phyloP scores from a whole-genome alignment of 352 stramenopile genomes.

The Pythium dissimile region DNA sequence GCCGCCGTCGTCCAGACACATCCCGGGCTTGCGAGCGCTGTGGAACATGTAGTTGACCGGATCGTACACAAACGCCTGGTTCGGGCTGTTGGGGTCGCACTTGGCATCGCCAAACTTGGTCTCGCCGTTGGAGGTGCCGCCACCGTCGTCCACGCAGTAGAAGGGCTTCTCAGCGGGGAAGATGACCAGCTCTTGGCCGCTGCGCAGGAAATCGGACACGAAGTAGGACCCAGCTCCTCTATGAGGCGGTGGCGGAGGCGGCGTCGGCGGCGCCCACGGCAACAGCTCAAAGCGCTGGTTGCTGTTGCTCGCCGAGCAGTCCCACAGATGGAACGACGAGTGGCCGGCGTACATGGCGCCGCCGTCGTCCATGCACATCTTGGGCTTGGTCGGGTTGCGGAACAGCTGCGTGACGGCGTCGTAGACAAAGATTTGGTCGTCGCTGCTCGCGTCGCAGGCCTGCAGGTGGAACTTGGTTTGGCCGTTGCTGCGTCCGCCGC shows the following conservation, averaged over 20 bases:
- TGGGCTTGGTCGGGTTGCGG: conserved; percentile 22
- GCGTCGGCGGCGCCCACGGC: background rate
- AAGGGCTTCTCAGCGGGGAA: background rate
- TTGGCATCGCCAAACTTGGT: conserved; percentile 14
- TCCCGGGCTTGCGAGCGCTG: conserved; percentile 24
- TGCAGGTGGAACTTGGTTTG: background rate
- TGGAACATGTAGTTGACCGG: conserved; percentile 24
- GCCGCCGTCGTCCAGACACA: conserved; percentile 36
- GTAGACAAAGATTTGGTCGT: conserved; percentile 9
- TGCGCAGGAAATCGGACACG: background rate
- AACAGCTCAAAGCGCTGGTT: conserved; percentile 30
- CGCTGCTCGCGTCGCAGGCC: background rate
- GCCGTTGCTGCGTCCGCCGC: background rate
- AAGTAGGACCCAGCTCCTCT: background rate
- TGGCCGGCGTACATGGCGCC: background rate
- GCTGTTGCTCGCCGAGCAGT: conserved; percentile 21
- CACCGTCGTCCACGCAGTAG: conserved; percentile 30
- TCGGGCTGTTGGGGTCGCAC: conserved; percentile 16
- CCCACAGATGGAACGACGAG: conserved; percentile 5
- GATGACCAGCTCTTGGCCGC: background rate
- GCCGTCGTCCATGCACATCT: conserved; percentile 31
- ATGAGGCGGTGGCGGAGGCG: background rate
- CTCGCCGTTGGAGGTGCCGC: conserved; percentile 17
- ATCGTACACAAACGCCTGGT: conserved; percentile 27
- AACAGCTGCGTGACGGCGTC: conserved; percentile 28